Evolutionary conservation across 2,329 filamentous ascomycete genomes (phyloP).

Genomic region (Meredithiella fracta): DNA sequence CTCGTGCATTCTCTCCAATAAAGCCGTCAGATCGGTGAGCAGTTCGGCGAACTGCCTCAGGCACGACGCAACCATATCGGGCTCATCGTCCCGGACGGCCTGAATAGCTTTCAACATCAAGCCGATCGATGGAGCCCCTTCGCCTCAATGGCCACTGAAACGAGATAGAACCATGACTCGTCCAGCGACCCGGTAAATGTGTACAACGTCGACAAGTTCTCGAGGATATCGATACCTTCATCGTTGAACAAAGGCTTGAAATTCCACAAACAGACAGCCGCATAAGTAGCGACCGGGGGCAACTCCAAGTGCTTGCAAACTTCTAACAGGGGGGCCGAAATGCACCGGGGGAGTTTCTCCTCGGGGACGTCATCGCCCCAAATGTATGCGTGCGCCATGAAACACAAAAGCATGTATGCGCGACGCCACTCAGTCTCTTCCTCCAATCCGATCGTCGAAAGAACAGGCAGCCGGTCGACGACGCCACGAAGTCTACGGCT

Average conservation of each 20-base stretch:
- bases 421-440: conserved; percentile 83
- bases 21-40: conserved; percentile 62
- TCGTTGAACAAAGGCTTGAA: conserved; percentile 80
- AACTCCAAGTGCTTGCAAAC: conserved; percentile 68
- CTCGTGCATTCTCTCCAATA: conserved; percentile 85
- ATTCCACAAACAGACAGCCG: conserved; percentile 87
- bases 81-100: conserved; percentile 57
- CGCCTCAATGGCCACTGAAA: conserved; percentile 90
- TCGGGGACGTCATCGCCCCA: conserved; percentile 79
- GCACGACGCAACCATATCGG: conserved; percentile 53
- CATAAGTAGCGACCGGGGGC: conserved; percentile 85
- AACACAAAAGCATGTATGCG: conserved; percentile 77
- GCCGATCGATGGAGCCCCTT: conserved; percentile 69
- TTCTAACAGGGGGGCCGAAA: conserved; percentile 67
- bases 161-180: conserved; percentile 96
- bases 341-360: conserved; percentile 61
- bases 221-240: conserved; percentile 64
- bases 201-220: conserved; percentile 73
- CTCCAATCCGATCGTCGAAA: conserved; percentile 67
- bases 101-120: conserved; percentile 78
- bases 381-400: conserved; percentile 89
- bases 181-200: conserved; percentile 91
- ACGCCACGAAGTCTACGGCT: conserved; percentile 68
- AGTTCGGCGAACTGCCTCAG: conserved; percentile 74
- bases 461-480: conserved; percentile 64